Evolutionary conservation across 352 stramenopile genomes (phyloP), one percentile per base, ranked within the genome.

Genomic region (Pythium apleroticum): DNA sequence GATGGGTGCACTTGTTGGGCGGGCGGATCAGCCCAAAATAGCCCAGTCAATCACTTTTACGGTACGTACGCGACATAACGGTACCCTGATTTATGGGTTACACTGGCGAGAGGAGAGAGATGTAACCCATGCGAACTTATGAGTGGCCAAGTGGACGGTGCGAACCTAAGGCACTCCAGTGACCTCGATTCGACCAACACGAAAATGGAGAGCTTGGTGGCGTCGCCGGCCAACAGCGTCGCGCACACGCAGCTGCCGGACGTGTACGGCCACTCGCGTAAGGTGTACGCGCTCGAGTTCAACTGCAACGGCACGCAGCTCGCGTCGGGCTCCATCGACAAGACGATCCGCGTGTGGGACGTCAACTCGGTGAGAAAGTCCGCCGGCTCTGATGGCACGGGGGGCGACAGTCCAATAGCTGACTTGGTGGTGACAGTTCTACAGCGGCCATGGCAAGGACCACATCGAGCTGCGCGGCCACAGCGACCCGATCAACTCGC

Each of bases 231-330:
- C 14, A 67, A 63, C 54, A 49, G 43, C 30, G 62, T 63, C 22
- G 57, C 52, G 43, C 80, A 78, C 62, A 63, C 72, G 63, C 77
- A 90, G 65, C 75, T 93, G 45, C 78, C 83, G 10, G 86, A 95
- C 73, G 75, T 95, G 39, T 88, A 81, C 55, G 86, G 86, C 25
- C 86, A 95, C 73, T 89, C 83, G 35, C 76, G 82, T 48, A 86
- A 89, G 56, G 84, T 90, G n/a, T 93, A 86, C 35, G 84, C 84
- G 52, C 75, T 95, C 20, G 84, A 84, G 57, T 93, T 90, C 68
- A 95, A 93, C 71, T 73, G 63, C 31, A 77, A 81, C 27, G 86
- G 86, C 12, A 71, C 80, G 52, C 76, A 87, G 65, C 66, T 95
- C 52, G 86, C 84, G n/a, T 93, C 86, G 2, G 86, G 86, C 41